Conservation (phyloP, 2,329 filamentous ascomycete genomes). For the Paecilomyces sp. region DNA sequence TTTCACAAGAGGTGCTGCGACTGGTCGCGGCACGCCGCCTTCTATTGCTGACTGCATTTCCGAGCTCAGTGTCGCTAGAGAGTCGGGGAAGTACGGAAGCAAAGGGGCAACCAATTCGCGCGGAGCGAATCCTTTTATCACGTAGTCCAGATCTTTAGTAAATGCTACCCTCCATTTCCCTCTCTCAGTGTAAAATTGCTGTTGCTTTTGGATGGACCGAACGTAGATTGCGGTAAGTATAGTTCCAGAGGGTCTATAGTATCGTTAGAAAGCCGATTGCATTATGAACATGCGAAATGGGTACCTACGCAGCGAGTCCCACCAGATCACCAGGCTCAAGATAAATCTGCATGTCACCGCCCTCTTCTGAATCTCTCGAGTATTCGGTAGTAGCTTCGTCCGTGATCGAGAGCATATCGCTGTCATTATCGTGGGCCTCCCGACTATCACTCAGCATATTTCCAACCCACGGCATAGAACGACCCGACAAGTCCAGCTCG, state of each 20-base stretch:
- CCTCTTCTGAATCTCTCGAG: constrained; percentile 20
- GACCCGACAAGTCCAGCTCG: constrained; percentile 8
- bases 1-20: constrained; percentile 27
- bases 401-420: constrained; percentile 15
- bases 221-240: constrained; percentile 34
- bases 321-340: constrained; percentile 37
- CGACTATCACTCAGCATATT: constrained; percentile 28
- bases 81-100: constrained; percentile 44
- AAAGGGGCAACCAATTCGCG: constrained; percentile 40
- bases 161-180: constrained; percentile 37
- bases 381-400: constrained; percentile 20
- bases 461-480: constrained; percentile 15
- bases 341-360: constrained; percentile 19
- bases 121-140: constrained; percentile 43
- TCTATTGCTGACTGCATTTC: constrained; percentile 30
- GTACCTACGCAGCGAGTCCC: constrained; percentile 23
- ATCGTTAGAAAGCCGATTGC: neutral
- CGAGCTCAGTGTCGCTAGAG: constrained; percentile 14
- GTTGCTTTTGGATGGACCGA: constrained; percentile 31
- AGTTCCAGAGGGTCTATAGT: constrained; percentile 15
- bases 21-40: constrained; percentile 33
- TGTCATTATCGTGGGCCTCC: constrained; percentile 18
- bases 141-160: constrained; percentile 38
- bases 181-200: constrained; percentile 36
- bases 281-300: neutral